phyloP scores from a whole-genome alignment of 1,139 yeast genomes.

The Sporopachydermia cereana region DNA sequence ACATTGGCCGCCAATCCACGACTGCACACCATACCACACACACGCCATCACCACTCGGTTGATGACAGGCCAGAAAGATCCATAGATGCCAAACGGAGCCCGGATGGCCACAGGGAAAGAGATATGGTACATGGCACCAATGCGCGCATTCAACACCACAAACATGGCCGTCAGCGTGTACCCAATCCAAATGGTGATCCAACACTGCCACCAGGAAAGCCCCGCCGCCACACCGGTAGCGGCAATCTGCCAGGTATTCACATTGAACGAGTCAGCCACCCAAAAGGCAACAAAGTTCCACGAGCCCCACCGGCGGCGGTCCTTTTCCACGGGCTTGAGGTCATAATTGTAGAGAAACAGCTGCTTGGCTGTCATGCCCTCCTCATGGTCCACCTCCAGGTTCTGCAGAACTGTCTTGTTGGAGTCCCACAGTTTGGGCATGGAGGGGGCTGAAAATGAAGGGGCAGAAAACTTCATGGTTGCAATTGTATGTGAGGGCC shows the following conservation, averaged over 20 bases:
- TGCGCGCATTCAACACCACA: slow-evolving; percentile 52
- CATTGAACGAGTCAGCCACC: slow-evolving; percentile 80
- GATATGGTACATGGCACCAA: slow-evolving; percentile 64
- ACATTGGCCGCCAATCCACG: slow-evolving; percentile 75
- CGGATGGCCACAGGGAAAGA: slow-evolving; percentile 71
- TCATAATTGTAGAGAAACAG: slow-evolving; percentile 50
- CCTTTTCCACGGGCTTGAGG: slow-evolving; percentile 61
- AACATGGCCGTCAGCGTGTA: slow-evolving; percentile 49
- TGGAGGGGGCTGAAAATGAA: not conserved
- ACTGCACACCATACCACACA: slow-evolving; percentile 79
- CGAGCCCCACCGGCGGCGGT: slow-evolving; percentile 67
- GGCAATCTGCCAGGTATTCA: slow-evolving; percentile 87
- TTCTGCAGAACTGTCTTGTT: slow-evolving; percentile 1
- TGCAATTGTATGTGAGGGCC: too few relatives aligned
- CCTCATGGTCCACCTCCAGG: slow-evolving; percentile 16
- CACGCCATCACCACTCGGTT: slow-evolving; percentile 76
- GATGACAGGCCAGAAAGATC: slow-evolving; percentile 69
- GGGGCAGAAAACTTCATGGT: not conserved
- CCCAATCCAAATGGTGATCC: slow-evolving; percentile 77
- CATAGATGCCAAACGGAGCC: slow-evolving; percentile 66
- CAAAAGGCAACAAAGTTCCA: slow-evolving; percentile 67
- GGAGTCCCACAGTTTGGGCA: slow-evolving; percentile 1
- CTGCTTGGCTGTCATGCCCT: slow-evolving; percentile 13
- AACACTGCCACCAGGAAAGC: slow-evolving; percentile 80
- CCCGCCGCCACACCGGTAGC: slow-evolving; percentile 69